A percentile compares a stretch with the other conserved stretches of the same genome.
Evolutionary conservation across 2,329 filamentous ascomycete genomes (phyloP).

Genomic region (Aspergillus ochraceus): DNA sequence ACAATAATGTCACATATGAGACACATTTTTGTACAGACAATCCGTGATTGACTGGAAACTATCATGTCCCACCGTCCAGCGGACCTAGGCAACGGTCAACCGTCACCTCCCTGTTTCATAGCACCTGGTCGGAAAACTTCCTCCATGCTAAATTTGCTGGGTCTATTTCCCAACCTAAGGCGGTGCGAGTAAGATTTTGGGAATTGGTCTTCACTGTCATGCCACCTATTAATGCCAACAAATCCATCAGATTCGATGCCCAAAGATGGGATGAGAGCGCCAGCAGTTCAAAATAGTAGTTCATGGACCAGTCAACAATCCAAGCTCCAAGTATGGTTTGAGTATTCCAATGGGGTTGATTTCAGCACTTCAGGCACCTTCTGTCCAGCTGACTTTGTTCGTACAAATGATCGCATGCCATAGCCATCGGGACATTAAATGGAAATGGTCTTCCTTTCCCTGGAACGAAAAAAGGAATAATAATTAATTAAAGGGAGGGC

Average conservation of each 20-base stretch:
- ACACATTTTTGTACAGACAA: too few relatives aligned
- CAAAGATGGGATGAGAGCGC: background rate
- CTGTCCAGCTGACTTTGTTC: background rate
- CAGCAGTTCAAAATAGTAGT: background rate
- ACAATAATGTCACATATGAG: too few relatives aligned
- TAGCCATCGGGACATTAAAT: background rate
- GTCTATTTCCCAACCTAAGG: conserved; percentile 1
- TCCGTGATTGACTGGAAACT: too few relatives aligned
- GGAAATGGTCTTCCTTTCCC: background rate
- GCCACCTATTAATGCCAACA: background rate
- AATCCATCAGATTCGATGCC: background rate
- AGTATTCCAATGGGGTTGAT: background rate
- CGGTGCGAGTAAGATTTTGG: background rate
- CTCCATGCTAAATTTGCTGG: conserved; percentile 1
- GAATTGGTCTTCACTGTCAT: background rate
- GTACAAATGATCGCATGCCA: background rate
- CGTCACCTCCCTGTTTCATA: too few relatives aligned
- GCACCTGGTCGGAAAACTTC: too few relatives aligned
- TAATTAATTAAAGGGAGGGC: background rate
- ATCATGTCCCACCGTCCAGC: too few relatives aligned
- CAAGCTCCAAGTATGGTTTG: background rate
- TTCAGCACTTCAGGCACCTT: background rate
- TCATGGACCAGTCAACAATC: background rate
- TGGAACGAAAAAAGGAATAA: too few relatives aligned
- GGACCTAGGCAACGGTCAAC: too few relatives aligned